Evolutionary conservation across 495 filamentous ascomycete genomes (phyloP), one percentile per base, ranked within the genome.

Genomic region (Neohortaea acidophila): DNA sequence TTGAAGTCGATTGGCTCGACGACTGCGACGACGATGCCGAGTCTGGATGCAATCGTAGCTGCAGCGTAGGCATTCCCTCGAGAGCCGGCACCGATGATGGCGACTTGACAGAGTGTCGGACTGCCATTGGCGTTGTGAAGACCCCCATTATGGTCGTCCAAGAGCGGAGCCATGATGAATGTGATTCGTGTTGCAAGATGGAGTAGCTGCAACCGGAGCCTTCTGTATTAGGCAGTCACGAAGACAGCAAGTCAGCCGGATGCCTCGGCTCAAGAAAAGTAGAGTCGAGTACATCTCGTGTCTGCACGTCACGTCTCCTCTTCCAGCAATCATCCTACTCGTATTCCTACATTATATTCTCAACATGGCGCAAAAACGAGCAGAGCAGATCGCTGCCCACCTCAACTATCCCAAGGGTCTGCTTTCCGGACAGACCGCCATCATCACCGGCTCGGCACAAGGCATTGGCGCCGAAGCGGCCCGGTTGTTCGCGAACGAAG

Each of bases 381-480:
- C 56, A n/a, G 51, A 51, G 36, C 81, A 87, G 54, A 68, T 87
- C 38, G 69, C 75, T 44, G 65, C 67, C 38, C 82, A 87, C 55
- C 72, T 87, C 45, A 83, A 79, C 63, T 86, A 72, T 64, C 80
- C 81, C 11, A 66, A 70, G 49, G 84, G 83, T 36, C 64, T 89
- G 44, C 72, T 89, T 11, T 69, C 68, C 26, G 74, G 75, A 38
- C 81, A 89, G 59, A 71, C 77, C n/a, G 82, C 81, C 51, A 86
- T 92, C 56, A 76, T 91, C 51, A 92, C 84, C 23, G n/a, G 7
- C 24, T 71, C 73, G 12, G 84, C 78, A n/a, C 82, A 92, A 59
- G 84, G 84, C 48, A 91, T 91, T 54, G 84, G 83, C 20, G 84
- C 84, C 21, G 84, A 87, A 60, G 66, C 77, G 22, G 83, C 84